A percentile compares a stretch with the other conserved stretches of the same genome.
phyloP scores from a whole-genome alignment of 2,329 filamentous ascomycete genomes.

The Penicillium corylophilum region DNA sequence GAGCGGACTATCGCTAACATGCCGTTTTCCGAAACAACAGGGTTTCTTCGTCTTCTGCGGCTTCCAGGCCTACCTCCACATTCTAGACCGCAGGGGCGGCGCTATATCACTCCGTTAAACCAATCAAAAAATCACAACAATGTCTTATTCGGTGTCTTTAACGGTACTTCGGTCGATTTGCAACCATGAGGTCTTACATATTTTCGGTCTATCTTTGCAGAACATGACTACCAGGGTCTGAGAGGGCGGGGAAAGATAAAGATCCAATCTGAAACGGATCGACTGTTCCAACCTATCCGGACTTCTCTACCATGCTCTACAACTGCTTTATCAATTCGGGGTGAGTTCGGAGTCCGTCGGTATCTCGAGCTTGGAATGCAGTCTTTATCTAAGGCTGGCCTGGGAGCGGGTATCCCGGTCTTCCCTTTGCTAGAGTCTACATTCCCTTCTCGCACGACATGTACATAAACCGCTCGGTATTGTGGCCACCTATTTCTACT shows the following conservation, averaged over 20 bases:
- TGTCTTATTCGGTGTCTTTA: slow-evolving; percentile 16
- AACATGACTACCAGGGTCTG: slow-evolving; percentile 8
- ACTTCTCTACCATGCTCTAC: not conserved
- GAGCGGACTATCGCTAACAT: slow-evolving; percentile 14
- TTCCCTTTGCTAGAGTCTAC: slow-evolving; percentile 11
- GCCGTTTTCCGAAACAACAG: slow-evolving; percentile 45
- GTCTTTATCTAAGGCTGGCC: slow-evolving; percentile 11
- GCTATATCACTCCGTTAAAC: slow-evolving; percentile 70
- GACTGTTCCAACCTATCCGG: not conserved
- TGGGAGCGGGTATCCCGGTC: slow-evolving; percentile 20
- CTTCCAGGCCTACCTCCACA: slow-evolving; percentile 81
- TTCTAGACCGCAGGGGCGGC: slow-evolving; percentile 77
- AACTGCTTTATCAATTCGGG: not conserved
- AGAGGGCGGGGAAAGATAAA: slow-evolving; percentile 7
- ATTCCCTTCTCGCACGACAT: slow-evolving; percentile 13
- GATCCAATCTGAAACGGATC: slow-evolving; percentile 11
- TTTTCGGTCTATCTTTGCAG: slow-evolving; percentile 17
- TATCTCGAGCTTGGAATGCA: slow-evolving; percentile 1
- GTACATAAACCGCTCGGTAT: slow-evolving; percentile 25
- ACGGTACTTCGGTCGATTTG: slow-evolving; percentile 17
- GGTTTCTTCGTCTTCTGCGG: slow-evolving; percentile 89
- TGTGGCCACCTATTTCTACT: slow-evolving; percentile 8
- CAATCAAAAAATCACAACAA: slow-evolving; percentile 7
- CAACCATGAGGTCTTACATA: slow-evolving; percentile 16
- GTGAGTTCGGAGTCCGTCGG: slow-evolving; percentile 4